Evolutionary conservation across 1,284 basidiomycete genomes (phyloP).

Genomic region (Xerocomus amazonicus): DNA sequence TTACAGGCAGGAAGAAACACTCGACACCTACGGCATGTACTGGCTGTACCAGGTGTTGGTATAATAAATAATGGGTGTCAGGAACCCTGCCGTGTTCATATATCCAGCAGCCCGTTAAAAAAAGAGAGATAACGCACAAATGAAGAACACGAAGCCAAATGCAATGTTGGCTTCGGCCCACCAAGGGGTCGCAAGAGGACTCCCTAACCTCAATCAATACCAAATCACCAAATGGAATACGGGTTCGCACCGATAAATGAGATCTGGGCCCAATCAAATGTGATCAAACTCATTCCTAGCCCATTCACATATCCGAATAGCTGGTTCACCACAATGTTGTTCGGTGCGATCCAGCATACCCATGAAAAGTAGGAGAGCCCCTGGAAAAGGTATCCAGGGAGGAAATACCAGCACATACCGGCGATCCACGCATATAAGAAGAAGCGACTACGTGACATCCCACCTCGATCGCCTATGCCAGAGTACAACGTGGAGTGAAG

Average conservation of each 20-base stretch:
- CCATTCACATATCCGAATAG: conserved; percentile 78
- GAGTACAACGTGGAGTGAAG: conserved; percentile 59
- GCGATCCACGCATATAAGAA: conserved; percentile 59
- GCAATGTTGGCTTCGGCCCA: conserved; percentile 82
- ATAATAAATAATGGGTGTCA: conserved; percentile 68
- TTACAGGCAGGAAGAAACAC: background rate
- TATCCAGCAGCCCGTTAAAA: background rate
- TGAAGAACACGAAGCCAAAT: conserved; percentile 73
- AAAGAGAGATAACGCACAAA: conserved; percentile 38
- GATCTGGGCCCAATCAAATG: conserved; percentile 68
- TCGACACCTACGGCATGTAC: conserved; percentile 43
- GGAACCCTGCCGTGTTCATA: conserved; percentile 39
- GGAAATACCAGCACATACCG: conserved; percentile 64
- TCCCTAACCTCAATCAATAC: conserved; percentile 22
- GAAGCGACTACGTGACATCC: conserved; percentile 73
- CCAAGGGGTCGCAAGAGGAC: conserved; percentile 65
- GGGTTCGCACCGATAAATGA: conserved; percentile 26
- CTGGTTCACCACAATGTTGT: conserved; percentile 62
- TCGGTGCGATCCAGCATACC: conserved; percentile 75
- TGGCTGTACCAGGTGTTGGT: conserved; percentile 60
- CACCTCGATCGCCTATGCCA: conserved; percentile 57
- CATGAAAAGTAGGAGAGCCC: conserved; percentile 64
- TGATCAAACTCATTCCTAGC: conserved; percentile 65
- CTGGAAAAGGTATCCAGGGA: conserved; percentile 68
- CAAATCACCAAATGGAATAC: background rate